Conservation (phyloP, 2,329 filamentous ascomycete species). For the Trichoderma citrinoviride region DNA sequence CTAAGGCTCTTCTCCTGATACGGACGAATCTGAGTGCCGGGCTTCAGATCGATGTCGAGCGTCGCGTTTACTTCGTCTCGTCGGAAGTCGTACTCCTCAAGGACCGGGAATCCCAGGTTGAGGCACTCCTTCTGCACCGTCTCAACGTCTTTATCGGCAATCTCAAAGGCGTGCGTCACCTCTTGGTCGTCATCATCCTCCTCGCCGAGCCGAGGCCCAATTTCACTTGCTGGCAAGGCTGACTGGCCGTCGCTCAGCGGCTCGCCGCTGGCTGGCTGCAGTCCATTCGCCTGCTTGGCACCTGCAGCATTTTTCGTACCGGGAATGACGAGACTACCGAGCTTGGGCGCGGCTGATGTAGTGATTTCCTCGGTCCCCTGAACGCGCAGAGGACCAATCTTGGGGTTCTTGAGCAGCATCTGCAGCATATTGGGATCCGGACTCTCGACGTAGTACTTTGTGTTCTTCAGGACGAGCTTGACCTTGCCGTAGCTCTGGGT, state of each 20-base stretch:
- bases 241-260: slow-evolving; percentile 49
- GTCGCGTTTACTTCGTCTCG: slow-evolving; percentile 88
- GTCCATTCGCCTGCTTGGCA: slow-evolving; percentile 65
- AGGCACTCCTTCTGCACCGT: slow-evolving; percentile 86
- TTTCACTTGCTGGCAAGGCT: slow-evolving; percentile 57
- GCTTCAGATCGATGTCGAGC: slow-evolving; percentile 88
- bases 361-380: slow-evolving; percentile 71
- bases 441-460: slow-evolving; percentile 91
- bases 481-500: slow-evolving; percentile 94
- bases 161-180: slow-evolving; percentile 90
- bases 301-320: slow-evolving; percentile 92
- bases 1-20: slow-evolving; percentile 97
- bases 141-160: slow-evolving; percentile 78
- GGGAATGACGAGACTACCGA: slow-evolving; percentile 84
- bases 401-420: slow-evolving; percentile 76
- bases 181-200: slow-evolving; percentile 85
- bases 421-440: slow-evolving; percentile 84
- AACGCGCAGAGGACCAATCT: slow-evolving; percentile 76
- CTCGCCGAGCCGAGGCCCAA: slow-evolving; percentile 72
- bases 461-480: slow-evolving; percentile 91
- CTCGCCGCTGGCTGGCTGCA: slow-evolving; percentile 33
- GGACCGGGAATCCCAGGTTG: slow-evolving; percentile 78
- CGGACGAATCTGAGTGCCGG: slow-evolving; percentile 82
- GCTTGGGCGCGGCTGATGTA: slow-evolving; percentile 78
- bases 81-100: slow-evolving; percentile 96